Percentiles rank a stretch among this genome's conserved stretches.
Conservation (phyloP, 164 flowering plant genomes). For the Nymphaea thermarum region DNA sequence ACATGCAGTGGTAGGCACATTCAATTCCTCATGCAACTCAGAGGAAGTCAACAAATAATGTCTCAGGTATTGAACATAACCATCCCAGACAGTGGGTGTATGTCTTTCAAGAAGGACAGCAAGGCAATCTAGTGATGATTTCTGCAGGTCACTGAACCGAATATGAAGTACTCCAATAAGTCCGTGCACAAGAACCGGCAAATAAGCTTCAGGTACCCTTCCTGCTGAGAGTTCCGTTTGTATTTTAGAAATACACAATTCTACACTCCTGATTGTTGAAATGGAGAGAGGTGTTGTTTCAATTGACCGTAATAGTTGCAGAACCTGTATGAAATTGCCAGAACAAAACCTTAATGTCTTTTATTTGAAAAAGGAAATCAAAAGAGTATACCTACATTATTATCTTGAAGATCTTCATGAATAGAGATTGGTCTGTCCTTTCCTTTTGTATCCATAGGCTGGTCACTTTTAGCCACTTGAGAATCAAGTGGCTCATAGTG, state of each 20-base stretch:
- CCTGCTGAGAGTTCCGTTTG: conserved; percentile 48
- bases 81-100: conserved; percentile 38
- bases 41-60: conserved; percentile 15
- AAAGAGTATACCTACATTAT: conserved; percentile 27
- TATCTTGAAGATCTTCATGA: conserved; percentile 11
- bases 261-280: conserved; percentile 54
- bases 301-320: conserved; percentile 49
- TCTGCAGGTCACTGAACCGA: conserved; percentile 63
- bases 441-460: conserved; percentile 22
- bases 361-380: not conserved
- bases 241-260: conserved; percentile 44
- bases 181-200: conserved; percentile 49
- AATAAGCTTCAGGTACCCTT: conserved; percentile 39
- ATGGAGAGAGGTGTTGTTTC: conserved; percentile 63
- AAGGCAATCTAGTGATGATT: conserved; percentile 65
- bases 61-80: conserved; percentile 37
- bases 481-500: conserved; percentile 35
- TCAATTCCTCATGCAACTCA: conserved; percentile 17
- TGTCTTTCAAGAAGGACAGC: conserved; percentile 35
- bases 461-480: conserved; percentile 12
- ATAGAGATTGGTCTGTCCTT: conserved; percentile 23
- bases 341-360: not conserved
- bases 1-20: conserved; percentile 8
- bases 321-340: conserved; percentile 38
- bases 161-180: conserved; percentile 76